Conservation (phyloP, 1,284 basidiomycete genomes). For the Ceratobasidium papillatum region DNA sequence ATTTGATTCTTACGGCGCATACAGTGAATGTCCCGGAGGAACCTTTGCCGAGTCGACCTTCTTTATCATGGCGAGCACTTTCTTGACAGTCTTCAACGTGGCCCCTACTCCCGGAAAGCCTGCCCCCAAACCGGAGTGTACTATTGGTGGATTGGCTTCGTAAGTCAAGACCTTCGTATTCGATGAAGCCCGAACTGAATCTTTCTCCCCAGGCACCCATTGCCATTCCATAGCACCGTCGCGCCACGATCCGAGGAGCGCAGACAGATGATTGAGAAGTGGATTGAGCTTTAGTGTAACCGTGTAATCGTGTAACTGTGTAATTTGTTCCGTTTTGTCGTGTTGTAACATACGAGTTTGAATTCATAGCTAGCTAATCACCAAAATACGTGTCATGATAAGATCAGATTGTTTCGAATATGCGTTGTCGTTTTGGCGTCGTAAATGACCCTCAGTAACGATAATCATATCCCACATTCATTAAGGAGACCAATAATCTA, state of each 20-base stretch:
- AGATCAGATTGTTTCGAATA: too few relatives aligned
- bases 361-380: too few relatives aligned
- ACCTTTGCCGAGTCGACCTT: constrained; percentile 48
- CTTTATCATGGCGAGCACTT: constrained; percentile 44
- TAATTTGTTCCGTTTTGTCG: too few relatives aligned
- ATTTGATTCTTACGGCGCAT: neutral
- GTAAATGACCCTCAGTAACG: too few relatives aligned
- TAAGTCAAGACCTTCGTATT: too few relatives aligned
- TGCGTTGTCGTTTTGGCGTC: too few relatives aligned
- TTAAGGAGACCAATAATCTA: too few relatives aligned
- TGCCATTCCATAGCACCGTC: neutral
- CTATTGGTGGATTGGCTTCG: neutral
- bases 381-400: too few relatives aligned
- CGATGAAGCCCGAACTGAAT: too few relatives aligned
- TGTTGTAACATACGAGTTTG: neutral
- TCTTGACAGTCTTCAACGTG: constrained; percentile 46
- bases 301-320: too few relatives aligned
- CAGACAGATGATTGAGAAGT: neutral
- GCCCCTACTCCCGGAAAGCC: neutral
- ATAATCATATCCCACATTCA: too few relatives aligned
- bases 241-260: neutral
- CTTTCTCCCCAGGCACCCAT: neutral
- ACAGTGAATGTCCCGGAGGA: constrained; percentile 46
- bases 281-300: too few relatives aligned
- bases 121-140: neutral